Base-by-base conservation (phyloP, 148 eudicot genomes). In the Simmondsia chinensis region DNA sequence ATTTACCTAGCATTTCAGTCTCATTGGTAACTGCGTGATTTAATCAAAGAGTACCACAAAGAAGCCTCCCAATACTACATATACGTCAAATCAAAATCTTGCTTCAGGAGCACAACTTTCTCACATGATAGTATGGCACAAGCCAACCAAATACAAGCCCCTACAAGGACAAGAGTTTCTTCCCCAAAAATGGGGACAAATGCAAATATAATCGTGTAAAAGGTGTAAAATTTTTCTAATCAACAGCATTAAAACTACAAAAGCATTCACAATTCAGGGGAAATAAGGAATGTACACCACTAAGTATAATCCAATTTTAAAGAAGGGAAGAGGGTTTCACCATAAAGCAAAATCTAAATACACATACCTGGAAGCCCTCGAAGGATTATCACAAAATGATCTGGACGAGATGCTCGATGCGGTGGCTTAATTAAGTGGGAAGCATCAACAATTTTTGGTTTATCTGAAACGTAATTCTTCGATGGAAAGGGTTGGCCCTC, bases 361-460 rank as follows among this genome's bases (percentile, higher is more conserved):
- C 29, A 31, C 19, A 13, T 63, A 91, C 97, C 97, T 67, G 97
- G 97, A 70, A 91, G 81, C 16, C 97, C 97, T 9, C 97, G 88
- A 22, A 91, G 86, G 51, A 91, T 79, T 26, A 91, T 64, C 50
- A 91, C 97, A 20, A 91, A 67, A 76, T 82, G 95, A 79, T 85
- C 97, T 29, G 97, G 95, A 33, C 97, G 94, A 32, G 61, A 66
- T 39, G 75, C 75, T 61, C 97, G 85, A 57, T 82, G 78, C 33
- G 95, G 97, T 42, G 69, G 82, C 65, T 79, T 91, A 48, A 91
- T 72, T 57, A 91, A 69, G 31, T 63, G 82, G 18, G 78, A 65
- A 53, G 75, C 93, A 64, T 91, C 88, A 65, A 79, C 32, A 52
- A 64, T 51, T 57, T 74, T 72, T 10, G 80, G 71, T 53, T 72